Evolutionary conservation across 2,329 filamentous ascomycete genomes (phyloP).

Genomic region (Xylaria hypoxylon): DNA sequence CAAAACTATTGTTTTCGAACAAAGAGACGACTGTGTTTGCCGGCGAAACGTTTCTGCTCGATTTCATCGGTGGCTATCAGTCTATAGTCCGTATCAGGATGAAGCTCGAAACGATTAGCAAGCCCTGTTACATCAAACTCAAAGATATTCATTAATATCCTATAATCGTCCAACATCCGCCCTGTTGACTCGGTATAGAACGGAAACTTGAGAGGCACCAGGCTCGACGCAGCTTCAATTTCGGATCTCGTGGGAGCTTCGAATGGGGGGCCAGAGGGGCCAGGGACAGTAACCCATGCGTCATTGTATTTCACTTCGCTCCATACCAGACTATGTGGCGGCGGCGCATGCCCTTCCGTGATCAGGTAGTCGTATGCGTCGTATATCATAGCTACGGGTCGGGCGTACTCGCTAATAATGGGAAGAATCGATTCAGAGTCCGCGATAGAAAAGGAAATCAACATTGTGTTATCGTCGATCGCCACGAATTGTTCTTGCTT

Average conservation of each 20-base stretch:
- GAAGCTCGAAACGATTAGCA: conserved; percentile 24
- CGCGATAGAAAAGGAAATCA: conserved; percentile 27
- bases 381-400: conserved; percentile 32
- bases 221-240: neutral
- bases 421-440: conserved; percentile 26
- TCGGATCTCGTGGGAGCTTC: neutral
- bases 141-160: conserved; percentile 22
- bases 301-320: conserved; percentile 21
- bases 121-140: conserved; percentile 21
- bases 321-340: conserved; percentile 23
- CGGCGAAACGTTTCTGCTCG: conserved; percentile 17
- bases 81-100: conserved; percentile 10
- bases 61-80: neutral
- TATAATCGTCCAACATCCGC: conserved; percentile 28
- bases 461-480: conserved; percentile 35
- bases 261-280: conserved; percentile 30
- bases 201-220: neutral
- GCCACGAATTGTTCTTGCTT: conserved; percentile 27
- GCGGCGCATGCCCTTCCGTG: conserved; percentile 1
- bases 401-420: conserved; percentile 31
- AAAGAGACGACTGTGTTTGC: conserved; percentile 22
- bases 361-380: conserved; percentile 28
- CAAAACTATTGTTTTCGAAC: conserved; percentile 12
- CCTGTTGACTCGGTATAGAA: conserved; percentile 31
- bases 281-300: conserved; percentile 28